These are phyloP conservation scores for Fusarium cicatricum DNA, from an alignment of 2,329 filamentous ascomycete genomes.

Conservation along the genomic window DNA sequence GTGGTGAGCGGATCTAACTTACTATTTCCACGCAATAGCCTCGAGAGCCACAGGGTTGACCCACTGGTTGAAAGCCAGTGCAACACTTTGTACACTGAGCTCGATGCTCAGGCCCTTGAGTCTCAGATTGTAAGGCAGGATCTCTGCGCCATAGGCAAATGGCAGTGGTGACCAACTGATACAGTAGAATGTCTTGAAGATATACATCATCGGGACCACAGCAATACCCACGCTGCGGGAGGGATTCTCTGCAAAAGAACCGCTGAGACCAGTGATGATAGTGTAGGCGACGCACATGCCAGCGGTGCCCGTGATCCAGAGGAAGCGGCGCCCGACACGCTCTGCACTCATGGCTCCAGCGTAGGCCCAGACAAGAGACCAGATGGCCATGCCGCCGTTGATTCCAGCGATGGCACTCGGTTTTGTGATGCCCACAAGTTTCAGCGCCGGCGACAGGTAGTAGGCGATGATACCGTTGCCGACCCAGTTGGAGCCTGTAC, in stretches of 20 bases:
- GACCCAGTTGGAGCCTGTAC: slow-evolving; percentile 70
- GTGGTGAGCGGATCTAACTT: background rate
- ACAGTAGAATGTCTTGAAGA: slow-evolving; percentile 35
- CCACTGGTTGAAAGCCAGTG: slow-evolving; percentile 35
- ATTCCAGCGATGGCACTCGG: slow-evolving; percentile 19
- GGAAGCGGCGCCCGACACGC: slow-evolving; percentile 15
- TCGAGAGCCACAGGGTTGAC: slow-evolving; percentile 37
- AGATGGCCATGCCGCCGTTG: slow-evolving; percentile 33
- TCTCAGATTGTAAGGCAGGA: slow-evolving; percentile 40
- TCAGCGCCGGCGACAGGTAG: slow-evolving; percentile 64
- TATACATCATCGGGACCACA: slow-evolving; percentile 25
- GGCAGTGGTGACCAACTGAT: slow-evolving; percentile 41
- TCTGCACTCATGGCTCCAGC: slow-evolving; percentile 24
- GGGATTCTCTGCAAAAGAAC: slow-evolving; percentile 16
- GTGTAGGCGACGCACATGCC: slow-evolving; percentile 20
- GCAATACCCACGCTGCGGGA: slow-evolving; percentile 17
- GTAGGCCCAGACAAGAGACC: slow-evolving; percentile 21
- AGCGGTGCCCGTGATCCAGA: slow-evolving; percentile 22
- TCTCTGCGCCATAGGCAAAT: slow-evolving; percentile 39
- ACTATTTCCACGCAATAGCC: slow-evolving; percentile 37
- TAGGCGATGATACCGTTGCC: slow-evolving; percentile 71
- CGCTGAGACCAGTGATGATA: slow-evolving; percentile 11
- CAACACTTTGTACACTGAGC: slow-evolving; percentile 22
- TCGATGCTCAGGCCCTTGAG: slow-evolving; percentile 39
- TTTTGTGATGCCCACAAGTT: slow-evolving; percentile 22